These are phyloP conservation scores for Phytophthora sp. DNA, from an alignment of 352 stramenopile genomes.

Conservation along the genomic window DNA sequence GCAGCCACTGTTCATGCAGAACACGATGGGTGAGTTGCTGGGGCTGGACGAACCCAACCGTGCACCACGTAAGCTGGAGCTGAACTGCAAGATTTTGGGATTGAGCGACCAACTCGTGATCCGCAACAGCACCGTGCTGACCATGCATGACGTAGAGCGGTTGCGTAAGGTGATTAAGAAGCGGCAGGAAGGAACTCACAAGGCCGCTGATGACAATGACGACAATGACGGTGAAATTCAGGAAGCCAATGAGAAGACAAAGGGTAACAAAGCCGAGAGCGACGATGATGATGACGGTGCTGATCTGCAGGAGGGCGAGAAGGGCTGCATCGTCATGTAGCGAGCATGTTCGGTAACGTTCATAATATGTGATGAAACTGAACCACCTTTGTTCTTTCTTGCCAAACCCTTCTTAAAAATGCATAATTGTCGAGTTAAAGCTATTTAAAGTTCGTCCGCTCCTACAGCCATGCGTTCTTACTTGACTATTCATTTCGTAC, in stretches of 20 bases:
- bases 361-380: too few species aligned
- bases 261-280: constrained; percentile 22
- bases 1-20: constrained; percentile 76
- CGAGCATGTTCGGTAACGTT: background rate
- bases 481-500: too few species aligned
- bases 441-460: too few species aligned
- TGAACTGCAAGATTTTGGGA: constrained; percentile 64
- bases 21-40: constrained; percentile 64
- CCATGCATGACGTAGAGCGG: constrained; percentile 73
- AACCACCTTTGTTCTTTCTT: too few species aligned
- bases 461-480: too few species aligned
- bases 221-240: constrained; percentile 8
- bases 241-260: constrained; percentile 15
- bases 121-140: constrained; percentile 83
- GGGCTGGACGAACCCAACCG: constrained; percentile 52
- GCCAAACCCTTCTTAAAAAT: too few species aligned
- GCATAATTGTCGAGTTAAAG: too few species aligned
- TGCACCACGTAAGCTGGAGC: constrained; percentile 62
- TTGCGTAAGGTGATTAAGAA: constrained; percentile 59
- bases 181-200: constrained; percentile 22
- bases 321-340: constrained; percentile 45
- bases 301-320: constrained; percentile 35
- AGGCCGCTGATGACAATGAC: constrained; percentile 7
- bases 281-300: constrained; percentile 29
- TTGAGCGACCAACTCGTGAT: constrained; percentile 72